Evolutionary conservation across 345 rosid genomes (phyloP).

Genomic region (Populus nigra): DNA sequence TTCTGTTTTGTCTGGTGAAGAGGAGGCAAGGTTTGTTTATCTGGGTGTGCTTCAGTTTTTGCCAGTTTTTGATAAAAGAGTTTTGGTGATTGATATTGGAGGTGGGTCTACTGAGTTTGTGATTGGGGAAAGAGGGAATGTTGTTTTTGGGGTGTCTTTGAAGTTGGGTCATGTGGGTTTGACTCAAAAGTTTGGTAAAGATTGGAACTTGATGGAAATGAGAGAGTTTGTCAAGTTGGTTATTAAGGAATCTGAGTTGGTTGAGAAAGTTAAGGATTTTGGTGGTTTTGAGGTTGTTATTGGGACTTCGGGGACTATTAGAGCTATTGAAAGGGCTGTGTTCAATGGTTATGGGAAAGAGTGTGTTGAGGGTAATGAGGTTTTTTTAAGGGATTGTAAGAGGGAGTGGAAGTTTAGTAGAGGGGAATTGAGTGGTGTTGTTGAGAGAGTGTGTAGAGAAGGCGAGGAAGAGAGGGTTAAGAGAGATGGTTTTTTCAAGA

Average conservation of each 20-base stretch:
- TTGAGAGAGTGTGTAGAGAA: slow-evolving; percentile 46
- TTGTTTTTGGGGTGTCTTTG: slow-evolving; percentile 46
- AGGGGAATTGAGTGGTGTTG: slow-evolving; percentile 44
- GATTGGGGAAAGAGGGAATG: slow-evolving; percentile 49
- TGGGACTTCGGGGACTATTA: slow-evolving; percentile 66
- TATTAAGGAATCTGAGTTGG: slow-evolving; percentile 45
- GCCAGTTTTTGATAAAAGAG: slow-evolving; percentile 47
- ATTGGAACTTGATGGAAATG: slow-evolving; percentile 28
- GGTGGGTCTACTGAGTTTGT: slow-evolving; percentile 78
- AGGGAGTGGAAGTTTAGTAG: slow-evolving; percentile 61
- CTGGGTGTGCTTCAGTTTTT: slow-evolving; percentile 64
- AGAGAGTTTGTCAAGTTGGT: slow-evolving; percentile 40
- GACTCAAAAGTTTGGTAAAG: slow-evolving; percentile 43
- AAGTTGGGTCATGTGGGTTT: slow-evolving; percentile 61
- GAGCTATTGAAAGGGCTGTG: slow-evolving; percentile 62
- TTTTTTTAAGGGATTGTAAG: slow-evolving; percentile 29
- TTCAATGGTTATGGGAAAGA: slow-evolving; percentile 40
- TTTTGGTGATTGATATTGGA: slow-evolving; percentile 58
- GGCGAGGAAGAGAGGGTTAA: slow-evolving; percentile 39
- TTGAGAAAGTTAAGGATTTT: slow-evolving; percentile 35
- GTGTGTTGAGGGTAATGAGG: slow-evolving; percentile 18
- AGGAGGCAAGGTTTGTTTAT: slow-evolving; percentile 58
- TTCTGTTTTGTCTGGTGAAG: slow-evolving; percentile 54
- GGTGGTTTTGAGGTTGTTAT: slow-evolving; percentile 54
- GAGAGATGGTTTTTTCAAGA: slow-evolving; percentile 58